A percentile compares a stretch with the other conserved stretches of the same genome.
These are phyloP conservation scores for Phragmites australis DNA, from an alignment of 176 grass and related monocot genomes.

Conservation along the genomic window DNA sequence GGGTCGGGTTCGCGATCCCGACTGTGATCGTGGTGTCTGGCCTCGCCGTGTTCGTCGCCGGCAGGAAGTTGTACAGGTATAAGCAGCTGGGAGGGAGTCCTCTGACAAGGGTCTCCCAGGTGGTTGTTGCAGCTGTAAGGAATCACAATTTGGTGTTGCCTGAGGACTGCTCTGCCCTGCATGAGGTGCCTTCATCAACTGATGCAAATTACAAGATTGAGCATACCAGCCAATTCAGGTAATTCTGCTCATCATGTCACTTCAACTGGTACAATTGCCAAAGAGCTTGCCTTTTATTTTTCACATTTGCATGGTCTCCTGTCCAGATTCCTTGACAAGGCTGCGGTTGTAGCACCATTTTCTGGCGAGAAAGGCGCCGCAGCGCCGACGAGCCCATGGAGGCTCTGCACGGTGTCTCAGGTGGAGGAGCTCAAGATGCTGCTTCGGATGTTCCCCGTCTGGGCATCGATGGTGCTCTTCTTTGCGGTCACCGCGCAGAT, in stretches of 20 bases:
- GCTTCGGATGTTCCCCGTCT: constrained; percentile 44
- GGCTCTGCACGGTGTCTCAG: constrained; percentile 46
- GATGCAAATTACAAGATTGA: neutral
- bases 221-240: constrained; percentile 17
- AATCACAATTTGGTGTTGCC: constrained; percentile 17
- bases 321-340: constrained; percentile 47
- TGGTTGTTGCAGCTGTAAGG: constrained; percentile 36
- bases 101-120: constrained; percentile 31
- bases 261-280: neutral
- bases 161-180: constrained; percentile 28
- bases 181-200: neutral
- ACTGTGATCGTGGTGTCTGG: constrained; percentile 1
- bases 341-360: constrained; percentile 15
- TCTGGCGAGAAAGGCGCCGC: neutral
- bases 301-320: neutral
- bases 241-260: neutral
- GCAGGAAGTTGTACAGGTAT: constrained; percentile 4
- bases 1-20: constrained; percentile 27
- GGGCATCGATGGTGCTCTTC: constrained; percentile 45
- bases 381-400: constrained; percentile 20
- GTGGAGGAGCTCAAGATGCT: constrained; percentile 53
- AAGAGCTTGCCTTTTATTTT: neutral
- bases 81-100: constrained; percentile 33
- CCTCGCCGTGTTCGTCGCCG: constrained; percentile 1
- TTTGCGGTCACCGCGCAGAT: constrained; percentile 39